A percentile compares a stretch with the other conserved stretches of the same genome.
Conservation (phyloP, 2,329 filamentous ascomycete genomes). For the Trichoderma pleuroti region DNA sequence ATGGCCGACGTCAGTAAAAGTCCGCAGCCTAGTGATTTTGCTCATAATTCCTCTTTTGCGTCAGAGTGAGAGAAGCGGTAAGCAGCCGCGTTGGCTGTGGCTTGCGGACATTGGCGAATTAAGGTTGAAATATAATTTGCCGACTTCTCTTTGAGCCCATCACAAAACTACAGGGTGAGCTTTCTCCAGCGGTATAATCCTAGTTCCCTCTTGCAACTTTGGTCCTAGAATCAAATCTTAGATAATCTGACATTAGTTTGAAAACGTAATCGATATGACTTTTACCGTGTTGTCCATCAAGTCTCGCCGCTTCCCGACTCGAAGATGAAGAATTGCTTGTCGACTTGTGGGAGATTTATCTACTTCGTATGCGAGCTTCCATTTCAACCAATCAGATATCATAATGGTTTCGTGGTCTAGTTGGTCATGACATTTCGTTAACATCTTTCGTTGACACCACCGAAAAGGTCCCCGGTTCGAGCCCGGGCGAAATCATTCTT, state of each 20-base stretch:
- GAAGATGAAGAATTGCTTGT: not conserved
- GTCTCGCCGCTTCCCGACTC: not conserved
- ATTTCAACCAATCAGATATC: slow-evolving; percentile 7
- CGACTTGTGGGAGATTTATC: not conserved
- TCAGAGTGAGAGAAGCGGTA: slow-evolving; percentile 2
- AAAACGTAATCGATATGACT: not conserved
- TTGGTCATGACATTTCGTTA: slow-evolving; percentile 22
- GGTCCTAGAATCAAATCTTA: not conserved
- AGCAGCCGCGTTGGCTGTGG: slow-evolving; percentile 7
- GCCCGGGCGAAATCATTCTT: slow-evolving; percentile 19
- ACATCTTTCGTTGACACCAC: slow-evolving; percentile 20
- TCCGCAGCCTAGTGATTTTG: not conserved
- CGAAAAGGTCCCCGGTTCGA: slow-evolving; percentile 22
- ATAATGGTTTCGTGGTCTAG: slow-evolving; percentile 21
- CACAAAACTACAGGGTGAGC: not conserved
- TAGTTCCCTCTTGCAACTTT: not conserved
- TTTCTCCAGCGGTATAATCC: not conserved
- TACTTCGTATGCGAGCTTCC: not conserved
- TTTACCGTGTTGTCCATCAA: not conserved
- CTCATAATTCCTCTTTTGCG: not conserved
- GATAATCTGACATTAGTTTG: not conserved
- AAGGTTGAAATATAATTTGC: not conserved
- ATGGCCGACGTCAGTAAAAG: not conserved
- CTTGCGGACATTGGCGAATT: not conserved
- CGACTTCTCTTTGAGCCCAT: not conserved